Base-by-base conservation (phyloP, 1,284 basidiomycete species). In the Porodaedalea pini region DNA sequence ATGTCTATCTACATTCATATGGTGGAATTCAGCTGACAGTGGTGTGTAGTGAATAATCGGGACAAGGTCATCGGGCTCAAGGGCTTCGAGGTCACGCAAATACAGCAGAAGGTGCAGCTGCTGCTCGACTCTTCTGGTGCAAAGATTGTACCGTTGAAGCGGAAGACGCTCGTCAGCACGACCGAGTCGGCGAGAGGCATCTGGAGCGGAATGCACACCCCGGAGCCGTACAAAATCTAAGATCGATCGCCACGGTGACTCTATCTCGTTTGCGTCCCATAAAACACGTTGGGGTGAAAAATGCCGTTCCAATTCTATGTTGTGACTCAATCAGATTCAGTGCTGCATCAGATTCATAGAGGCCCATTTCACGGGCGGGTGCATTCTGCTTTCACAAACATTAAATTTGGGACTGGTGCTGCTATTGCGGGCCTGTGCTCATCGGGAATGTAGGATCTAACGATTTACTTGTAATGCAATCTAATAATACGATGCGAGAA, bases 71-170 rank as follows among this genome's bases (percentile, higher is more conserved):
- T 92, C 47, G 76, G 85, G 27, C 76, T 92, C 43, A 86, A 88
- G 57, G 79, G 78, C 25, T 80, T 88, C 59, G 83, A 91, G 66
- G 82, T 85, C 59, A 86, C 78, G 52, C 83, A 80, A 37, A 83
- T 92, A 61, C 77, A 82, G 65, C 78, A 83, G 70, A 92, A 92
- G 72, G 79, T 90, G 54, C 78, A 88, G 63, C 80, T 94, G n/a
- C 75, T 93, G 37, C 81, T 94, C 50, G 90, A 92, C 70, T 83
- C 91, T 36, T 92, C 90, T 2, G 91, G 91, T 37, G 82, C 85
- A 48, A 90, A 90, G 72, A 92, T 94, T 60, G 85, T 83, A 65
- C 78, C 85, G 17, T 74, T 93, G 65, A 92, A 82, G 64, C 71
- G 86, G 23, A 78, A 82, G 60, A 78, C 80, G 19, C 85, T 93